Evolutionary conservation across 345 rosid genomes (phyloP), one percentile per base, ranked within the genome.

Genomic region (Clarkia xantiana): DNA sequence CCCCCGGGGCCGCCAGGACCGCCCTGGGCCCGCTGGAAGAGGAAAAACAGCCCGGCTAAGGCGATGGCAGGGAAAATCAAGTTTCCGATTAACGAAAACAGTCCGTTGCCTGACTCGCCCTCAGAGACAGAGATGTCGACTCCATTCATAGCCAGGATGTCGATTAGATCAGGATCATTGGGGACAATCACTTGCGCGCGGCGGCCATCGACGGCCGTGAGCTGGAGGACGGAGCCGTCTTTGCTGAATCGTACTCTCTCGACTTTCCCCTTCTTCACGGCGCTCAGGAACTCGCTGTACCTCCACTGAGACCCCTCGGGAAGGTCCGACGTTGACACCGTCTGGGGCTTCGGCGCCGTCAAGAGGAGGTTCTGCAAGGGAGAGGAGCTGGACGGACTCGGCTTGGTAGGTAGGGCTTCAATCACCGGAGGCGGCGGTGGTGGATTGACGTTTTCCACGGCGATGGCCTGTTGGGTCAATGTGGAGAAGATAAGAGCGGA

Each of bases 281-380:
- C 66, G 45, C 44, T 62, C 22, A 62, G 53, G 59, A 62, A 62
- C 51, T 62, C 66, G 55, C 66, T 62, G 47, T 62, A 62, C 50
- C 66, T 49, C 66, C 66, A 62, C 11, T 55, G 59, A 11, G 54
- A 14, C 29, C 66, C 66, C 47, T 62, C 66, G 4, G 66, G 66
- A 39, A 62, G 66, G 54, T 62, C 66, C 17, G 66, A 44, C 44
- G 55, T 20, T 16, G 60, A 19, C 36, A 41, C 40, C 14, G 58
- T 11, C 58, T 61, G 70, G 1, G 79, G 79, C 41, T 67, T 74
- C 2, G 79, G 75, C 18, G 72, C 79, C 0, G 75, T 69, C 14
- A 74, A 64, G 38, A 74, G 70, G 41, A 70, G 58, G 52, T 70
- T 74, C 56, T 74, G 72, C 36, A 74, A 67, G 17, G 79, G 72